Conservation (phyloP, 768 basidiomycete species). For the Boletus huronensis region DNA sequence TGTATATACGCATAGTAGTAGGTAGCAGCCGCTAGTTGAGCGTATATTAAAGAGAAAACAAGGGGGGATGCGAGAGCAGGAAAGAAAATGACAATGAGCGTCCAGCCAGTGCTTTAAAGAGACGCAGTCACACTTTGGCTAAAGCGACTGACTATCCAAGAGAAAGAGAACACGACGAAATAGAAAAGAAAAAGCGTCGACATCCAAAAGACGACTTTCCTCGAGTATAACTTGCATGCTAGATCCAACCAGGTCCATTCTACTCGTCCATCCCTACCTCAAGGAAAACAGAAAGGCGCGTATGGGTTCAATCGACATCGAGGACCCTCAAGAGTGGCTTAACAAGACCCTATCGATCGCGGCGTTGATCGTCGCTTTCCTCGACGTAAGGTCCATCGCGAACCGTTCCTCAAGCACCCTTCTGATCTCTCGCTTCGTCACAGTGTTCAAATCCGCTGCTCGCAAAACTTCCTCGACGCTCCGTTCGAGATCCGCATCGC, state of each 20-base stretch:
- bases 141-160: slow-evolving; percentile 6
- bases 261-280: slow-evolving; percentile 7
- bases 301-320: not conserved
- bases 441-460: slow-evolving; percentile 78
- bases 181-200: slow-evolving; percentile 6
- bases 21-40: not conserved
- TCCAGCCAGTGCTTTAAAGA: slow-evolving; percentile 7
- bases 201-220: slow-evolving; percentile 10
- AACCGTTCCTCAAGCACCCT: slow-evolving; percentile 78
- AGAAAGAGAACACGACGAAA: not conserved
- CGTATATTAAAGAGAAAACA: not conserved
- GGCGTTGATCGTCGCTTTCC: slow-evolving; percentile 73
- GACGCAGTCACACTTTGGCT: not conserved
- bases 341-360: slow-evolving; percentile 72
- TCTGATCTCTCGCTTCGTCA: slow-evolving; percentile 91
- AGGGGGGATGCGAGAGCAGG: not conserved
- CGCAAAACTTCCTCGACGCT: slow-evolving; percentile 72
- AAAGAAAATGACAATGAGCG: slow-evolving; percentile 4
- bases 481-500: slow-evolving; percentile 68
- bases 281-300: not conserved
- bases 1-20: not conserved
- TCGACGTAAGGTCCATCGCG: slow-evolving; percentile 68
- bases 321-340: slow-evolving; percentile 34
- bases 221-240: slow-evolving; percentile 13
- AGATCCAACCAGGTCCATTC: slow-evolving; percentile 24